Percentiles rank a stretch among this genome's conserved stretches.
Conservation (phyloP, 345 rosid species). For the Arabis hirsuta region DNA sequence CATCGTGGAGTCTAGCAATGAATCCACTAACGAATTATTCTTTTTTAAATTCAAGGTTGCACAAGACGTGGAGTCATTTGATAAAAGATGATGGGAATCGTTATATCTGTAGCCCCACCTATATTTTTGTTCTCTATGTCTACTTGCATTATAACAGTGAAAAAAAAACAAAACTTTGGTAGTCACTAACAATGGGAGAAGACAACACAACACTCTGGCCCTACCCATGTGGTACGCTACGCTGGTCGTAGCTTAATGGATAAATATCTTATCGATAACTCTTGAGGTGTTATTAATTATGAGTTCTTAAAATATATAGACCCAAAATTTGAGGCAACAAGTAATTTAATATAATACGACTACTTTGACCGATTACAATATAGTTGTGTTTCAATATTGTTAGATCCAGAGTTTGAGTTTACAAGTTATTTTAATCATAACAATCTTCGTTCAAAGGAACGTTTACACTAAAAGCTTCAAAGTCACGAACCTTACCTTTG, state of each 20-base stretch:
- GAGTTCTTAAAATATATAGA: slow-evolving; percentile 2
- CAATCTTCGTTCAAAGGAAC: background rate
- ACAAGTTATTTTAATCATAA: background rate
- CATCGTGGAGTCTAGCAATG: slow-evolving; percentile 33
- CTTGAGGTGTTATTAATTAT: slow-evolving; percentile 29
- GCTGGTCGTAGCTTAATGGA: slow-evolving; percentile 19
- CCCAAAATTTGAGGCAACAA: slow-evolving; percentile 10
- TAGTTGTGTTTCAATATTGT: background rate
- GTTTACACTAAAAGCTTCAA: background rate
- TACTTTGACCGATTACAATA: slow-evolving; percentile 10
- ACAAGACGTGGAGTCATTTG: slow-evolving; percentile 22
- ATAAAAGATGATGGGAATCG: slow-evolving; percentile 11
- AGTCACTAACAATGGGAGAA: slow-evolving; percentile 25
- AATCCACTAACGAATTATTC: slow-evolving; percentile 31
- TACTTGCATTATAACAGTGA: background rate
- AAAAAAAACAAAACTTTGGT: slow-evolving; percentile 11
- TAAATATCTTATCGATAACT: slow-evolving; percentile 35
- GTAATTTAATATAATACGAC: slow-evolving; percentile 3
- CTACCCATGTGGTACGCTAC: slow-evolving; percentile 41
- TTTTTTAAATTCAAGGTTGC: slow-evolving; percentile 9
- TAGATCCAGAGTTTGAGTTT: background rate
- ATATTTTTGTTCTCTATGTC: background rate
- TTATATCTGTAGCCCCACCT: slow-evolving; percentile 1
- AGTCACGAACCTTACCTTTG: background rate
- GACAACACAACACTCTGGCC: slow-evolving; percentile 26